These are phyloP conservation scores for bread wheat (Triticum aestivum) DNA, from an alignment of 176 grass and related monocot species.

Conservation along the genomic window DNA sequence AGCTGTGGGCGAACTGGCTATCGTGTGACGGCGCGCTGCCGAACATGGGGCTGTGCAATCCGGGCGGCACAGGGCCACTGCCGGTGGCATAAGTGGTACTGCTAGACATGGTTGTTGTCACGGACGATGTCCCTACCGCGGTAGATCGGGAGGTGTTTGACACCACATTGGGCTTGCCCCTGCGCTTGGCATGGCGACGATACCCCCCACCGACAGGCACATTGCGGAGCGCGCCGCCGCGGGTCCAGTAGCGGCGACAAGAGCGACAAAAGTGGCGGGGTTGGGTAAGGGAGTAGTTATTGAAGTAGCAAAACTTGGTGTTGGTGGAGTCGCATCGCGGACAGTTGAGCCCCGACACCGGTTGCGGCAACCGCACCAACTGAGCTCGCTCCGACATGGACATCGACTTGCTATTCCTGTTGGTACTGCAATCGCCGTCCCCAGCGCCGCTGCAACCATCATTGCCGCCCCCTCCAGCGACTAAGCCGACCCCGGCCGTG, in stretches of 20 bases:
- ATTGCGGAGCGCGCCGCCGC: constrained; percentile 66
- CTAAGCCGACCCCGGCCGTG: background rate
- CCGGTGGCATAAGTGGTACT: background rate
- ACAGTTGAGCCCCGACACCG: constrained; percentile 48
- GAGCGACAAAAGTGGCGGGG: constrained; percentile 84
- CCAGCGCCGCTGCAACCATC: background rate
- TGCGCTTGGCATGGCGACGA: constrained; percentile 42
- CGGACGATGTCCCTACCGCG: no score
- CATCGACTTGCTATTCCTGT: background rate
- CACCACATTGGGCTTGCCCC: constrained; percentile 19
- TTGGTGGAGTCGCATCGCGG: constrained; percentile 72
- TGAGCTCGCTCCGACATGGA: constrained; percentile 38
- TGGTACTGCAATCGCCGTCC: background rate
- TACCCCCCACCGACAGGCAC: constrained; percentile 57
- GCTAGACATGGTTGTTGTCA: background rate
- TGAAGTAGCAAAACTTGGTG: constrained; percentile 98
- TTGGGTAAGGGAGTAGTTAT: constrained; percentile 83
- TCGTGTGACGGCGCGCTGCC: background rate
- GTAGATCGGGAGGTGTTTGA: background rate
- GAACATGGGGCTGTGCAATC: background rate
- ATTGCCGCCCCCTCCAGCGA: background rate
- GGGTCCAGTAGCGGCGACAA: constrained; percentile 95
- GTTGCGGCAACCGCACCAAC: constrained; percentile 33
- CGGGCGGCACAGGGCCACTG: background rate
- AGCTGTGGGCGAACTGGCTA: background rate